These are phyloP conservation scores for Lasiodiplodia hormozganensis DNA, from an alignment of 2,329 filamentous ascomycete genomes.

Conservation along the genomic window DNA sequence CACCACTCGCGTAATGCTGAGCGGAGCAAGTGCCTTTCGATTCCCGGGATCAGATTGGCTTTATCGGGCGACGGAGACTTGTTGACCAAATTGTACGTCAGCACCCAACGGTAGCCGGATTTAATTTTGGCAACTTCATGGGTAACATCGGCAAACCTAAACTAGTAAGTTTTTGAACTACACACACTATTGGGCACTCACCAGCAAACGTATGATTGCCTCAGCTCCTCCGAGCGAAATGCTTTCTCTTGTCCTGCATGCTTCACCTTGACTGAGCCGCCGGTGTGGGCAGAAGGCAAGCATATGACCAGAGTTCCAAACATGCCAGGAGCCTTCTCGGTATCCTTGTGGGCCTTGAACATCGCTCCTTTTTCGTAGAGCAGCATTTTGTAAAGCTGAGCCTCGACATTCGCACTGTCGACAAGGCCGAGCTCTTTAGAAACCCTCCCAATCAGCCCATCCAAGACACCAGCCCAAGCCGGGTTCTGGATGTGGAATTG, in stretches of 20 bases:
- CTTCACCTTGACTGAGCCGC: constrained; percentile 54
- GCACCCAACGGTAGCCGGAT: constrained; percentile 57
- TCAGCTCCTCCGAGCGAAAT: neutral
- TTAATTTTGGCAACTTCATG: constrained; percentile 56
- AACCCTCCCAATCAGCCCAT: constrained; percentile 30
- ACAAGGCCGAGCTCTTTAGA: constrained; percentile 31
- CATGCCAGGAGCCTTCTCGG: constrained; percentile 57
- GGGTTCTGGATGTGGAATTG: constrained; percentile 37
- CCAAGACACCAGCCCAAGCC: constrained; percentile 35
- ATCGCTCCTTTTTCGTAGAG: constrained; percentile 52
- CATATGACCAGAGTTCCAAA: constrained; percentile 59
- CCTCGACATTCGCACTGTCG: constrained; percentile 31
- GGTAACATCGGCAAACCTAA: constrained; percentile 61
- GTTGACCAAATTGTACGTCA: constrained; percentile 62
- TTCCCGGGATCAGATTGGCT: constrained; percentile 10
- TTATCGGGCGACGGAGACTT: constrained; percentile 9
- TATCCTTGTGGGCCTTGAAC: constrained; percentile 57
- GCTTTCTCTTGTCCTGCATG: constrained; percentile 45
- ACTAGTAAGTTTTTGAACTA: too few species aligned
- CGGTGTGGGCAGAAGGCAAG: constrained; percentile 57
- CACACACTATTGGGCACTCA: neutral
- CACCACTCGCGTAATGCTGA: constrained; percentile 22
- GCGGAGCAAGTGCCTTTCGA: constrained; percentile 29
- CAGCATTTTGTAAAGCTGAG: constrained; percentile 40
- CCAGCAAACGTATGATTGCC: constrained; percentile 10